Conservation (phyloP, 1,139 yeast species). For the Magnusiomyces clavatus region DNA sequence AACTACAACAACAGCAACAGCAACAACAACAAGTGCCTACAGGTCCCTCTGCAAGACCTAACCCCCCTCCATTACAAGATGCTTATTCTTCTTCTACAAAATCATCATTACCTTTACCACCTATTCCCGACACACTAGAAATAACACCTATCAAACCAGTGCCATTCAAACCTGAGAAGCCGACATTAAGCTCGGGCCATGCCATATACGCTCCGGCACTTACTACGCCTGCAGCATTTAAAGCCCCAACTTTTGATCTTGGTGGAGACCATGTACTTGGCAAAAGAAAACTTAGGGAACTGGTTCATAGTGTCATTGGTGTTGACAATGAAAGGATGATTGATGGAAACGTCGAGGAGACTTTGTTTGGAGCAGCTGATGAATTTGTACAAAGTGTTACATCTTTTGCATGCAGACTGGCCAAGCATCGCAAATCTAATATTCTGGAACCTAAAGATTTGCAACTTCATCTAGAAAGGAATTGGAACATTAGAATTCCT, state of each 20-base stretch:
- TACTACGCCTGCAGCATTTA: constrained; percentile 69
- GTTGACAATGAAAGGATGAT: constrained; percentile 58
- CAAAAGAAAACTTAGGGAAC: constrained; percentile 57
- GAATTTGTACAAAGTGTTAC: constrained; percentile 90
- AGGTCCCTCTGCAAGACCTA: constrained; percentile 28
- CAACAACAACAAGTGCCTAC: constrained; percentile 14
- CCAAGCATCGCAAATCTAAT: constrained; percentile 64
- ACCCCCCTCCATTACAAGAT: constrained; percentile 24
- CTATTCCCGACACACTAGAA: constrained; percentile 55
- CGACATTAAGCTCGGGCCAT: constrained; percentile 80
- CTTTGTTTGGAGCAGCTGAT: constrained; percentile 85
- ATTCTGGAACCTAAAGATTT: constrained; percentile 83
- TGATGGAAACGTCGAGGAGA: constrained; percentile 94
- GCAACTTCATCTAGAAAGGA: constrained; percentile 85
- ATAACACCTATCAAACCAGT: constrained; percentile 57
- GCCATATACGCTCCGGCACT: constrained; percentile 59
- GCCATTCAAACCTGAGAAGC: constrained; percentile 56
- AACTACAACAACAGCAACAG: constrained; percentile 8
- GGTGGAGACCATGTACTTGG: constrained; percentile 75
- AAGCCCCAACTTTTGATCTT: constrained; percentile 74
- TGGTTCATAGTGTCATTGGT: constrained; percentile 78
- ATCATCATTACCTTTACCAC: constrained; percentile 46
- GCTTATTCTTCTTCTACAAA: constrained; percentile 35
- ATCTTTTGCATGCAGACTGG: constrained; percentile 85
- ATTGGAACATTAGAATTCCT: constrained; percentile 93